Evolutionary conservation across 768 basidiomycete genomes (phyloP).

Genomic region (Chlorophyllum brunneum): DNA sequence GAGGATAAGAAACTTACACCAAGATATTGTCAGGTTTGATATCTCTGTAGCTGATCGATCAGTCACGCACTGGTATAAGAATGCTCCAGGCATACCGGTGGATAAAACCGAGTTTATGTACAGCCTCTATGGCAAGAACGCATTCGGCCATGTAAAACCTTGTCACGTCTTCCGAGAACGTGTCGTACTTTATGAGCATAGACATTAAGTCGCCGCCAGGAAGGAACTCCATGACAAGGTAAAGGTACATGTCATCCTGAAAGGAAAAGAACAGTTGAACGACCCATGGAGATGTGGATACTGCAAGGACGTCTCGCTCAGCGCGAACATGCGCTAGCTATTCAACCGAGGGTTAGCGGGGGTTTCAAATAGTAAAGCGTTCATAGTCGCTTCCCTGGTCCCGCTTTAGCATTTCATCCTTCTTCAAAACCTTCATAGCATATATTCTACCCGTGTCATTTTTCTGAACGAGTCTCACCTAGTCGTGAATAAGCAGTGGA

Average conservation of each 20-base stretch:
- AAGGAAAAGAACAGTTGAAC: slow-evolving; percentile 98
- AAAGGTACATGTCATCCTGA: slow-evolving; percentile 88
- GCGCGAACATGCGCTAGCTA: slow-evolving; percentile 97
- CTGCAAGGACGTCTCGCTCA: slow-evolving; percentile 94
- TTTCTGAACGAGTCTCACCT: slow-evolving; percentile 94
- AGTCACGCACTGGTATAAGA: background rate
- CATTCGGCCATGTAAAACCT: slow-evolving; percentile 99
- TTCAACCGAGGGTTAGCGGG: background rate
- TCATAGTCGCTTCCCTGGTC: slow-evolving; percentile 67
- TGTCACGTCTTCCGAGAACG: slow-evolving; percentile 96
- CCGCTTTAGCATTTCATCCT: slow-evolving; percentile 99
- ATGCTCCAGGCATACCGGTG: slow-evolving; percentile 64
- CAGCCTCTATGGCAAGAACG: slow-evolving; percentile 94
- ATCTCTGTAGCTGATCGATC: slow-evolving; percentile 51
- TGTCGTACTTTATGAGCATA: slow-evolving; percentile 99
- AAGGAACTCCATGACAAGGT: slow-evolving; percentile 98
- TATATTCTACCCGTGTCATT: slow-evolving; percentile 97
- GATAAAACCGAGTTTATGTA: slow-evolving; percentile 96
- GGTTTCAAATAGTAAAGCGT: background rate
- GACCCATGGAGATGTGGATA: slow-evolving; percentile 94
- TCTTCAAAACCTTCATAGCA: slow-evolving; percentile 97
- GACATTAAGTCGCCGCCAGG: slow-evolving; percentile 99
- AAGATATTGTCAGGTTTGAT: slow-evolving; percentile 97
- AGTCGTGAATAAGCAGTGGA: slow-evolving; percentile 14
- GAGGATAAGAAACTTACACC: slow-evolving; percentile 43